phyloP scores from a whole-genome alignment of 495 filamentous ascomycete species.

The Monascus purpureus region DNA sequence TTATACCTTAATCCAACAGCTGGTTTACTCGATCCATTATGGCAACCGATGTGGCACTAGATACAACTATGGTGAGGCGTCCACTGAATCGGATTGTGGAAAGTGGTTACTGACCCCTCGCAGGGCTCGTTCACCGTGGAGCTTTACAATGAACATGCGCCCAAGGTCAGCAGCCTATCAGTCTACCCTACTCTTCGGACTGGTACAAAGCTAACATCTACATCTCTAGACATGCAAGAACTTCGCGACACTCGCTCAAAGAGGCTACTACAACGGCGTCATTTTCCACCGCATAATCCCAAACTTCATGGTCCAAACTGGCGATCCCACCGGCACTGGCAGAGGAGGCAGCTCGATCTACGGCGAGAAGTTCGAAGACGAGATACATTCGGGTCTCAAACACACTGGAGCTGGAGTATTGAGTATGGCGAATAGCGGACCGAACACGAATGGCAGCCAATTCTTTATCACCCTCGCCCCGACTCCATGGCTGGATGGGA shows the following conservation, averaged over 20 bases:
- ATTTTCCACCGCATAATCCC: slow-evolving; percentile 92
- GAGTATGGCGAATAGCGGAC: slow-evolving; percentile 92
- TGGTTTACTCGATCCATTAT: too few relatives aligned
- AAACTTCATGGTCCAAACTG: slow-evolving; percentile 94
- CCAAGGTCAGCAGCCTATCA: slow-evolving; percentile 34
- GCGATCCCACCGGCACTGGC: slow-evolving; percentile 92
- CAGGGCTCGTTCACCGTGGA: slow-evolving; percentile 76
- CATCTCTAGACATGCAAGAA: slow-evolving; percentile 63
- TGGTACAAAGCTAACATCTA: background rate
- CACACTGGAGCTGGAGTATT: slow-evolving; percentile 90
- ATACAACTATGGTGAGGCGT: slow-evolving; percentile 60
- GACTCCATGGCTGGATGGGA: slow-evolving; percentile 93
- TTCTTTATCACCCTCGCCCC: slow-evolving; percentile 90
- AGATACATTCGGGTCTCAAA: slow-evolving; percentile 62
- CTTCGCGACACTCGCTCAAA: slow-evolving; percentile 61
- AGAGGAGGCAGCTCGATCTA: slow-evolving; percentile 84
- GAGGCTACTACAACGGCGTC: slow-evolving; percentile 75
- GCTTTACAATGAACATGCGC: slow-evolving; percentile 73
- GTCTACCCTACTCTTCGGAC: background rate
- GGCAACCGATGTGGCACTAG: slow-evolving; percentile 62
- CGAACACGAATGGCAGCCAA: slow-evolving; percentile 82
- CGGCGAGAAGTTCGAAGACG: slow-evolving; percentile 90
- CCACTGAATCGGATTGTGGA: background rate
- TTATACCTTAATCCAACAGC: too few relatives aligned
- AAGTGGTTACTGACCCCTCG: slow-evolving; percentile 7